phyloP scores from a whole-genome alignment of 495 filamentous ascomycete genomes.

The Aspergillus hancockii region DNA sequence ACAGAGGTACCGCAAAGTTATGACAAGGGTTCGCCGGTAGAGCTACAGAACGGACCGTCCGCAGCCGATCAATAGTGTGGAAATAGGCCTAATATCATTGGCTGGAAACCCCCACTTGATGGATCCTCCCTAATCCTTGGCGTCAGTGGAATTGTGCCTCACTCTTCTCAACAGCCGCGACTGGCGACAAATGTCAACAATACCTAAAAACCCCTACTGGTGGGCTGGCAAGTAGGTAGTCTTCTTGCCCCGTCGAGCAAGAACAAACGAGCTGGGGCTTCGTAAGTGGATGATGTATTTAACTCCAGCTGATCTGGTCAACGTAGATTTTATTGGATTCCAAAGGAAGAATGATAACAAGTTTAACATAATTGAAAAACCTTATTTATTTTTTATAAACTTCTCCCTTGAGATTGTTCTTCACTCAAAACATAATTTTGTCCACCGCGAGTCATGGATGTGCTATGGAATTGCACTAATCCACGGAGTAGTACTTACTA shows the following conservation, averaged over 20 bases:
- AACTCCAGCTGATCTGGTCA: background rate
- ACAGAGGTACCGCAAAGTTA: conserved; percentile 1
- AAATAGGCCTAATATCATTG: background rate
- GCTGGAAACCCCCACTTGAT: background rate
- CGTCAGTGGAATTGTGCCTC: conserved; percentile 14
- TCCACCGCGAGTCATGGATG: background rate
- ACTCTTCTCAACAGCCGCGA: conserved; percentile 29
- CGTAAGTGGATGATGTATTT: background rate
- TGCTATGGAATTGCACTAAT: too few species aligned
- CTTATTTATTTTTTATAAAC: background rate
- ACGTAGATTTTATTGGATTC: background rate
- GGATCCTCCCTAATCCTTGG: background rate
- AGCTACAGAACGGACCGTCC: conserved; percentile 19
- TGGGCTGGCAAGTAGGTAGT: background rate
- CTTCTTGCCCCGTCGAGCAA: background rate
- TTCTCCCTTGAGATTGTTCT: background rate
- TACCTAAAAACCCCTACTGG: background rate
- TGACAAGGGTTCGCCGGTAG: conserved; percentile 14
- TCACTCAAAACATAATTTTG: background rate
- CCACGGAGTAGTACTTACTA: too few species aligned
- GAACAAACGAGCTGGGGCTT: background rate
- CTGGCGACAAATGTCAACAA: conserved; percentile 26
- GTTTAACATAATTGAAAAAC: too few species aligned
- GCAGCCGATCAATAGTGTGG: conserved; percentile 1
- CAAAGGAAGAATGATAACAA: background rate